A percentile compares a stretch with the other conserved stretches of the same genome.
Evolutionary conservation across 805 yeast genomes (phyloP).

Genomic region (Lipomyces sp.): DNA sequence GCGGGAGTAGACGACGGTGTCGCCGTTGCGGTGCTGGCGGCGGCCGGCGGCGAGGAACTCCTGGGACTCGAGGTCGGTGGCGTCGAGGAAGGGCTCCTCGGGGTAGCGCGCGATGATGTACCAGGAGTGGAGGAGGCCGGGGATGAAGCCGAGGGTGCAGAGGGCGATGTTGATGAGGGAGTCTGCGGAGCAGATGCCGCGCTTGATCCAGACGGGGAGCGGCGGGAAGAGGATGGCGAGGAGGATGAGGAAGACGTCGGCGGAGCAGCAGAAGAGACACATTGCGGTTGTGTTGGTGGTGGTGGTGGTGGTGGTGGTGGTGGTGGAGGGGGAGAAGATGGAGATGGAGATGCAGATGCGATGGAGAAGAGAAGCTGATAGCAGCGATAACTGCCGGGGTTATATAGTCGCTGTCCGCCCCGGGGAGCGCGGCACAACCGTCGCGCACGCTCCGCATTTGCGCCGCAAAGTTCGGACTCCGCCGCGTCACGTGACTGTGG

Average conservation of each 20-base stretch:
- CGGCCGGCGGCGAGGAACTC: constrained; percentile 6
- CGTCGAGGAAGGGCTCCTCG: constrained; percentile 28
- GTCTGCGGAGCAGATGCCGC: constrained; percentile 72
- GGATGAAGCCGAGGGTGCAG: constrained; percentile 67
- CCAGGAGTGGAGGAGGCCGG: constrained; percentile 75
- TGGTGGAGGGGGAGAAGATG: background rate
- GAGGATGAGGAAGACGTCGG: constrained; percentile 63
- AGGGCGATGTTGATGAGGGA: constrained; percentile 64
- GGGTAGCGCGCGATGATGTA: constrained; percentile 77
- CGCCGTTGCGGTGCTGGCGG: constrained; percentile 6
- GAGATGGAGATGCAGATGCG: background rate
- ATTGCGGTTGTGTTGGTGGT: background rate
- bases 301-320: background rate
- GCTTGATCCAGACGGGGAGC: constrained; percentile 67
- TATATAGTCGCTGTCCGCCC: too few relatives aligned
- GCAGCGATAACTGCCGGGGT: too few relatives aligned
- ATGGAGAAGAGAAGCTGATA: too few relatives aligned
- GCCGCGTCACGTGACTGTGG: too few relatives aligned
- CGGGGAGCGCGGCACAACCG: too few relatives aligned
- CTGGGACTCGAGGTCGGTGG: constrained; percentile 25
- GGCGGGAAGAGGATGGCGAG: constrained; percentile 76
- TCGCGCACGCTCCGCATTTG: too few relatives aligned
- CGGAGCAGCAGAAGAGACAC: constrained; percentile 25
- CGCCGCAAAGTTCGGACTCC: too few relatives aligned
- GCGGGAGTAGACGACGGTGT: constrained; percentile 16